phyloP scores from a whole-genome alignment of 768 basidiomycete genomes.

The Mrakia blollopis region DNA sequence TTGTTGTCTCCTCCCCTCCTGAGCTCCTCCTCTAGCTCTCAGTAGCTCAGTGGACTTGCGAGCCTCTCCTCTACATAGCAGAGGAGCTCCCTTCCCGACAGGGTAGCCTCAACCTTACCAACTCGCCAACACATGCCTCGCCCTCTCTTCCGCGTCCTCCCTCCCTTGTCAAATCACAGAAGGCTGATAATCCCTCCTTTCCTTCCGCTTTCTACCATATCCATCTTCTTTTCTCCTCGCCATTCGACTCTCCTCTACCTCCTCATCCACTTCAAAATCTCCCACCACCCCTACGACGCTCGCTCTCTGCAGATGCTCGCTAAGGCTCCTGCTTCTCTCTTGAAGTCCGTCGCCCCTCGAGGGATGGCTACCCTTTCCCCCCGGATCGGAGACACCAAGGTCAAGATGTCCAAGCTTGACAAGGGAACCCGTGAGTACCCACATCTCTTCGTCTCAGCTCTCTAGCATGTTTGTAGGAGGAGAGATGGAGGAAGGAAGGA shows the following conservation, averaged over 20 bases:
- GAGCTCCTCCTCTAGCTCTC: not conserved
- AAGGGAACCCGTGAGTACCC: conserved; percentile 27
- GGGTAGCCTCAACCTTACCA: too few relatives aligned
- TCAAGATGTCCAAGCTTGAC: conserved; percentile 79
- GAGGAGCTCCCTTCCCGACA: not conserved
- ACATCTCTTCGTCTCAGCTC: not conserved
- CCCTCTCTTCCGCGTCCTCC: not conserved
- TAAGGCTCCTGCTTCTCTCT: conserved; percentile 26
- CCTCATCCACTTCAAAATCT: not conserved
- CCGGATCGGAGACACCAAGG: conserved; percentile 83
- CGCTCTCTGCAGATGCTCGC: conserved; percentile 20
- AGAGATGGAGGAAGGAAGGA: not conserved
- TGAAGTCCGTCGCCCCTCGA: conserved; percentile 28
- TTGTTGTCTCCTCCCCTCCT: not conserved
- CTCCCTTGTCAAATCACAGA: not conserved
- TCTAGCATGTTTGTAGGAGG: not conserved
- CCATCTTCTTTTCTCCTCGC: too few relatives aligned
- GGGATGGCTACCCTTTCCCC: conserved; percentile 71
- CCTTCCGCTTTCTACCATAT: not conserved
- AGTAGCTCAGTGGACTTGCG: not conserved
- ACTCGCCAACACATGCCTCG: not conserved
- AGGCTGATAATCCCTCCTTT: not conserved
- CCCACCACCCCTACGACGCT: not conserved
- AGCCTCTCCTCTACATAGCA: not conserved
- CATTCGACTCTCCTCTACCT: not conserved